Evolutionary conservation across 2,329 filamentous ascomycete genomes (phyloP), one percentile per base, ranked within the genome.

Genomic region (Exophiala aquamarina): DNA sequence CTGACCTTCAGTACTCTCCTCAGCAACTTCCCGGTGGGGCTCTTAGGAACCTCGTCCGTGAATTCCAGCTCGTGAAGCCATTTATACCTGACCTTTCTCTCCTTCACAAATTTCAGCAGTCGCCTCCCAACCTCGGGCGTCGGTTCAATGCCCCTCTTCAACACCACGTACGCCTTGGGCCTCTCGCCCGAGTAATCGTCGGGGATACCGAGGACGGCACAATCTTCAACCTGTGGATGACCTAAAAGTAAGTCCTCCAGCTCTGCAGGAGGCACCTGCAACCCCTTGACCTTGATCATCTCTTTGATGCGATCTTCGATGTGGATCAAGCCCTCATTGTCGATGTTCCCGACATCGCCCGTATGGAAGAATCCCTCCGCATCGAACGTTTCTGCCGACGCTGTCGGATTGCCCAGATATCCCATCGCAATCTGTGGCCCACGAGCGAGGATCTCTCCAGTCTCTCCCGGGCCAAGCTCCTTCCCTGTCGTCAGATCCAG

Each of bases 341-440:
- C 77, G 15, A 84, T 74, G 8, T 69, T 63, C 1, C 80, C 82
- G 71, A 89, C 2, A 83, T 94, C 72, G 1, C 89, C 82, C 0
- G 82, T 86, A 48, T 82, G 77, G 40, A 81, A 60, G 60, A 70
- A 81, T 0, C 76, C 76, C 0, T 76, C 71, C 0, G 71, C 56
- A 2, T 86, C 86, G 54, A 93, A 82, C 0, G 86, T 83, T 37
- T 88, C 83, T 2, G 72, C 74, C 3, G 88, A 89, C 2, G 84
- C 81, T 50, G 84, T 79, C 0, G 82, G 77, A 46, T 87, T 86
- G 60, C 89, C 87, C 58, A 85, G 76, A 62, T 92, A 95, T 1
- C 87, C 89, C 58, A 79, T 75, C 68, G 91, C 91, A 26, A 92
- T 74, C 53, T 94, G 93, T 0, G 89, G 88, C 0, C 89, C 89